Evolutionary conservation across 345 rosid genomes (phyloP).

Genomic region (Punica granatum): DNA sequence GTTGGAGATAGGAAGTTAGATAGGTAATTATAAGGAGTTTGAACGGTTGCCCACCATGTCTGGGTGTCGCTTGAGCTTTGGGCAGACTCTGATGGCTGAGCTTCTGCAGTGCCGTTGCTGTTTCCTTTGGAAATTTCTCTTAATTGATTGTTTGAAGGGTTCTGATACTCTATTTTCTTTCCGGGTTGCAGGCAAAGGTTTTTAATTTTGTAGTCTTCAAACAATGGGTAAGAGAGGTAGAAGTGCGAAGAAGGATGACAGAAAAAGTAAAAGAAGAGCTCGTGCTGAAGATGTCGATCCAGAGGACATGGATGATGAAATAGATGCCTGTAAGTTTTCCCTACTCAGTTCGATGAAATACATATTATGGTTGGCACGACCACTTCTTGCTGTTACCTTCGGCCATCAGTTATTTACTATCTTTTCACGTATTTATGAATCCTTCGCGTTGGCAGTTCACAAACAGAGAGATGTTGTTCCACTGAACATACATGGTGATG

Average conservation of each 20-base stretch:
- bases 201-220: not conserved
- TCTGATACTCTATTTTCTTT: too few relatives aligned
- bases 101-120: too few relatives aligned
- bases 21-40: too few relatives aligned
- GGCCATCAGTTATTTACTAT: not conserved
- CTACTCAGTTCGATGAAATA: not conserved
- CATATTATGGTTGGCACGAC: not conserved
- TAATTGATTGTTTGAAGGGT: too few relatives aligned
- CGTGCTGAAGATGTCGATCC: constrained; percentile 28
- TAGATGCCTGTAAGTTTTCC: constrained; percentile 50
- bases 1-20: too few relatives aligned
- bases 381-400: too few relatives aligned
- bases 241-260: constrained; percentile 30
- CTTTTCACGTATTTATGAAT: not conserved
- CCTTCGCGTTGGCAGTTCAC: constrained; percentile 46
- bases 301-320: constrained; percentile 54
- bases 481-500: constrained; percentile 47
- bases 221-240: constrained; percentile 60
- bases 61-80: too few relatives aligned
- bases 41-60: too few relatives aligned
- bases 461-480: constrained; percentile 80
- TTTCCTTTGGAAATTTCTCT: too few relatives aligned
- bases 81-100: too few relatives aligned
- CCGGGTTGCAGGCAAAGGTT: too few relatives aligned
- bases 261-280: constrained; percentile 30